Base-by-base conservation (phyloP, 202 grass and related monocot species). In the Saccharum hybrid region DNA sequence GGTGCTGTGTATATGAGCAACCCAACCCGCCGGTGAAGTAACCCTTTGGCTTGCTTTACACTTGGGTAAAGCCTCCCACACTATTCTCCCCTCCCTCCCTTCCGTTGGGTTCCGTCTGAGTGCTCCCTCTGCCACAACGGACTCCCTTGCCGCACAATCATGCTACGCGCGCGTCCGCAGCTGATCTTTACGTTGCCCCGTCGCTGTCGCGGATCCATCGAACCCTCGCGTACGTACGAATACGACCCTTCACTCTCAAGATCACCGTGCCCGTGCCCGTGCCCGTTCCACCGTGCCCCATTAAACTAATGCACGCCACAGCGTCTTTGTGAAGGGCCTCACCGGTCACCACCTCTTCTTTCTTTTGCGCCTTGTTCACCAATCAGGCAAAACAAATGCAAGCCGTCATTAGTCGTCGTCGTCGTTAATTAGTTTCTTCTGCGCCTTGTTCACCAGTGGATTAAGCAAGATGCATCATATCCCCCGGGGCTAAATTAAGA, bases 11-110 rank as follows among this genome's bases (percentile, higher is more conserved):
- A 75, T 80, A 46, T 62, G 39, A 33, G 18, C 15, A 36, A 36
- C 5, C 4, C 34, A 36, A 36, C 34, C n/a, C n/a, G n/a, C n/a
- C n/a, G n/a, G n/a, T n/a, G n/a, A n/a, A n/a, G n/a, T n/a, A n/a
- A n/a, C n/a, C 56, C 46, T 54, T 12, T 7, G 68, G 56, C 37
- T n/a, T 92, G 88, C 90, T 92, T 86, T 90, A 79, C 78, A 88
- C 80, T 89, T 72, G 86, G 86, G 88, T 91, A 81, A 89, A 93
- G 83, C 57, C 90, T 88, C 80, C 87, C 77, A 86, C 88, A 86
- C 84, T 83, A 19, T 45, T 87, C 79, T 26, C 30, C 30, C 5
- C 5, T 71, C 6, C 0, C 49, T 70, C 26, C 26, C 26, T 26
- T 40, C 56, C 13, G 11, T 57, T 68, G 33, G 19, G 64, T 26